Percentiles rank a stretch among this genome's conserved stretches.
phyloP scores from a whole-genome alignment of 306 rosid species.

The Gleditsia sinensis region DNA sequence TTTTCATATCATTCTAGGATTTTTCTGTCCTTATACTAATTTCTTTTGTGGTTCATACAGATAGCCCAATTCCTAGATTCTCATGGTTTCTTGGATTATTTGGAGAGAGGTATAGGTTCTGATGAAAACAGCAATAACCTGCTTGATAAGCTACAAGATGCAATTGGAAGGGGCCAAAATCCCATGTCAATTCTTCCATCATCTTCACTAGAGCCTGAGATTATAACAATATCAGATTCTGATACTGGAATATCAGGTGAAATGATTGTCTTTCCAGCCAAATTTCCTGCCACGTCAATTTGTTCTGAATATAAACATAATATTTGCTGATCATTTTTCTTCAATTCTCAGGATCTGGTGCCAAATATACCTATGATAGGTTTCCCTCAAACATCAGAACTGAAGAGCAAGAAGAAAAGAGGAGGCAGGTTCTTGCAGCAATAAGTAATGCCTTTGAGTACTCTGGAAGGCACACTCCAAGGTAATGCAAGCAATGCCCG shows the following conservation, averaged over 20 bases:
- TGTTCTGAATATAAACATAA: constrained; percentile 12
- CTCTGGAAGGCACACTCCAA: constrained; percentile 76
- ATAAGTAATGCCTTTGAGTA: constrained; percentile 82
- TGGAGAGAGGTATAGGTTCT: constrained; percentile 84
- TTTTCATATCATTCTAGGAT: constrained; percentile 8
- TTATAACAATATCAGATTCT: constrained; percentile 84
- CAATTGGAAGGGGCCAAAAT: constrained; percentile 96
- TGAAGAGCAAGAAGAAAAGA: constrained; percentile 91
- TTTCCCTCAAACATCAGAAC: constrained; percentile 83
- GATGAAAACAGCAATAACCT: constrained; percentile 79
- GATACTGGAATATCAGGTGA: constrained; percentile 74
- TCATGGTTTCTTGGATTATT: constrained; percentile 89
- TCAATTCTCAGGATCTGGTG: constrained; percentile 67
- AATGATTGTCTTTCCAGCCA: constrained; percentile 33
- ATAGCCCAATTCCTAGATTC: constrained; percentile 86
- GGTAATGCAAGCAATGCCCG: constrained; percentile 51
- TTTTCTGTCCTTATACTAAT: constrained; percentile 26
- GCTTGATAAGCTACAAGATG: constrained; percentile 98
- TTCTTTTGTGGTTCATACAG: constrained; percentile 52
- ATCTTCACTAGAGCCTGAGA: constrained; percentile 75
- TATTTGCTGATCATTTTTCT: constrained; percentile 18
- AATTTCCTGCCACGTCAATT: constrained; percentile 3
- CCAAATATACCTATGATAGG: constrained; percentile 80
- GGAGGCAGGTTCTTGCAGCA: constrained; percentile 83
- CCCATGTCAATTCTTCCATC: constrained; percentile 84